These are phyloP conservation scores for Mycena maculata DNA, from an alignment of 768 basidiomycete genomes.

Conservation along the genomic window DNA sequence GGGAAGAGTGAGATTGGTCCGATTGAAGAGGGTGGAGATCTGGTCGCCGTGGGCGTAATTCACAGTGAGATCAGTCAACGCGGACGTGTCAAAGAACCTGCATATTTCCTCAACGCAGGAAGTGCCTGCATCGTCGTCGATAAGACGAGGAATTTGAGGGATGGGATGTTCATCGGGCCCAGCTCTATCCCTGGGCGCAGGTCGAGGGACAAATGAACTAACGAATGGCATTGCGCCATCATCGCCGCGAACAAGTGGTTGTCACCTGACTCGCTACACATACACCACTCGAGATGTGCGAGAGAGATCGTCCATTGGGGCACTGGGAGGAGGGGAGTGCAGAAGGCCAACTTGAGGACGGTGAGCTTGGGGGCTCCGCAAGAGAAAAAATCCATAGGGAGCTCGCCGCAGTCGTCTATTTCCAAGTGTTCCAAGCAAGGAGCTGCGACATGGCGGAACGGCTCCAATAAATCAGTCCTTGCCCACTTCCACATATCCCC, in stretches of 20 bases:
- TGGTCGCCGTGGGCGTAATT: conserved; percentile 1
- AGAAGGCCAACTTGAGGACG: neutral
- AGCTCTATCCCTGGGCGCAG: neutral
- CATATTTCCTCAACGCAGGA: neutral
- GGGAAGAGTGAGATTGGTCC: neutral
- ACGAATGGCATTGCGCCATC: neutral
- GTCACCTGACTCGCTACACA: neutral
- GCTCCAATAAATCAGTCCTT: no score
- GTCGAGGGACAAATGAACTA: neutral
- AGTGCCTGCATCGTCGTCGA: neutral
- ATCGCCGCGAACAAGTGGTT: neutral
- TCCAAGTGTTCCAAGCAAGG: conserved; percentile 2
- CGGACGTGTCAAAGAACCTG: neutral
- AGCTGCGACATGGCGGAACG: neutral
- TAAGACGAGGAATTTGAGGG: neutral
- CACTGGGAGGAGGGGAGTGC: neutral
- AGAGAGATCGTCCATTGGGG: neutral
- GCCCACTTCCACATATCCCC: no score
- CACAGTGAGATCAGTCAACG: neutral
- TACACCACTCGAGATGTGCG: neutral
- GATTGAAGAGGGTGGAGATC: neutral
- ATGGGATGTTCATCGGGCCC: neutral
- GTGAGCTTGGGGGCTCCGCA: neutral
- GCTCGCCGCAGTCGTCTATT: neutral
- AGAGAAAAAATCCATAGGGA: neutral